phyloP scores from a whole-genome alignment of 805 yeast genomes.

The Yarrowia osloensis region DNA sequence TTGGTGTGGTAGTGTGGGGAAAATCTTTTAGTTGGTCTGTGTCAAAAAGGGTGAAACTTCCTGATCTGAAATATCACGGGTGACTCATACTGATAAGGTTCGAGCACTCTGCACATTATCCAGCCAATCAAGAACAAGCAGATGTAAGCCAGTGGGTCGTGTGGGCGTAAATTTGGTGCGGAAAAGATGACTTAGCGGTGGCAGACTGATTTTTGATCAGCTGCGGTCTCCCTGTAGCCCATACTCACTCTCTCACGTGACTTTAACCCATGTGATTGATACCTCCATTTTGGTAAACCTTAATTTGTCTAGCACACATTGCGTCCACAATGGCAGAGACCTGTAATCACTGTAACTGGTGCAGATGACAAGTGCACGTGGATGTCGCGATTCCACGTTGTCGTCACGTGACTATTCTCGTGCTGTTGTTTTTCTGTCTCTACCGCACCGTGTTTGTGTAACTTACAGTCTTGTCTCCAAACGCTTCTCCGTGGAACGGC shows the following conservation, averaged over 20 bases:
- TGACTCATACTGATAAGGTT: constrained; percentile 29
- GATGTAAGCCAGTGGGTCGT: background rate
- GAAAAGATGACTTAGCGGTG: too few relatives aligned
- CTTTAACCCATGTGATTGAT: background rate
- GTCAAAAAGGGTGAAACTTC: constrained; percentile 3
- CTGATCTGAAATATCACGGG: constrained; percentile 24
- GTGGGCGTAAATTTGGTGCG: background rate
- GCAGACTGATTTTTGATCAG: too few relatives aligned
- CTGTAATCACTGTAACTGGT: too few relatives aligned
- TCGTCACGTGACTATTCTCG: background rate
- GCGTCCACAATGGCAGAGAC: background rate
- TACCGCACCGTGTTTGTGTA: background rate
- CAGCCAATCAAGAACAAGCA: constrained; percentile 8
- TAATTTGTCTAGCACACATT: background rate
- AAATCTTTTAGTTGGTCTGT: constrained; percentile 1
- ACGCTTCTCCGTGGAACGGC: background rate
- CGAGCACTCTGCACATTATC: constrained; percentile 4
- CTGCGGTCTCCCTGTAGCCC: background rate
- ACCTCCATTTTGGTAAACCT: background rate
- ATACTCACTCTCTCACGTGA: background rate
- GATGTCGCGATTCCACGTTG: background rate
- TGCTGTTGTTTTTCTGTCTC: background rate
- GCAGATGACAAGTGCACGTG: too few relatives aligned
- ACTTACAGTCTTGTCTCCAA: too few relatives aligned
- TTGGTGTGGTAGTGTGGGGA: constrained; percentile 11